These are phyloP conservation scores for Fusarium fujikuroi DNA, from an alignment of 2,329 filamentous ascomycete genomes.

Conservation along the genomic window DNA sequence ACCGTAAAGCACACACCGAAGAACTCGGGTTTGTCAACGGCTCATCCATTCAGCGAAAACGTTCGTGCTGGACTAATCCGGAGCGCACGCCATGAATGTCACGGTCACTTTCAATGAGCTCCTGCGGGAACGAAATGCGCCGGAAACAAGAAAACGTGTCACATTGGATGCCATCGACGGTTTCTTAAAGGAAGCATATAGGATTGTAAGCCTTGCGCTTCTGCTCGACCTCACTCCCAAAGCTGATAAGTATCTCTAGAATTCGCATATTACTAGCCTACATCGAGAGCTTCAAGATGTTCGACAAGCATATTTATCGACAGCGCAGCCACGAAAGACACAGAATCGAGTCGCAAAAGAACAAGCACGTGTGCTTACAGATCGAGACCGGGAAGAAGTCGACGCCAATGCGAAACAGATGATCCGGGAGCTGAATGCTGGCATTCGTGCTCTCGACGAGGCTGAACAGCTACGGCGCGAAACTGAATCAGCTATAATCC, in stretches of 20 bases:
- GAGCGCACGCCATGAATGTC: constrained; percentile 64
- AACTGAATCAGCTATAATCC: constrained; percentile 75
- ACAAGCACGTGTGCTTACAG: constrained; percentile 71
- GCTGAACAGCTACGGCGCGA: constrained; percentile 85
- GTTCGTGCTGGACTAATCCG: constrained; percentile 2
- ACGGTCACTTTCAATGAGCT: constrained; percentile 76
- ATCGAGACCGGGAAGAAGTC: constrained; percentile 85
- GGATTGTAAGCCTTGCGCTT: constrained; percentile 72
- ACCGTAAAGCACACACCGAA: background rate
- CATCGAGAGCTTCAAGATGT: constrained; percentile 83
- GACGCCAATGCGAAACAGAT: constrained; percentile 88
- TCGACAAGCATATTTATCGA: constrained; percentile 91
- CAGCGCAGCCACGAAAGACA: constrained; percentile 70
- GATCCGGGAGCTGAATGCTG: constrained; percentile 84
- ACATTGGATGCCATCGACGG: constrained; percentile 73
- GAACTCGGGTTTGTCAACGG: background rate
- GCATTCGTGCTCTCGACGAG: constrained; percentile 81
- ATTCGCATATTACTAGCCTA: constrained; percentile 84
- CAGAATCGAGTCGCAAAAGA: constrained; percentile 60
- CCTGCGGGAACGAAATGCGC: constrained; percentile 68
- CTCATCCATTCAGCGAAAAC: constrained; percentile 2
- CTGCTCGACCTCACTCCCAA: background rate
- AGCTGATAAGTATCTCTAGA: constrained; percentile 62
- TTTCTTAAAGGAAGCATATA: constrained; percentile 93
- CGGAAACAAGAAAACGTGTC: constrained; percentile 54